phyloP scores from a whole-genome alignment of 495 filamentous ascomycete species.

The Jackrogersella multiformis region DNA sequence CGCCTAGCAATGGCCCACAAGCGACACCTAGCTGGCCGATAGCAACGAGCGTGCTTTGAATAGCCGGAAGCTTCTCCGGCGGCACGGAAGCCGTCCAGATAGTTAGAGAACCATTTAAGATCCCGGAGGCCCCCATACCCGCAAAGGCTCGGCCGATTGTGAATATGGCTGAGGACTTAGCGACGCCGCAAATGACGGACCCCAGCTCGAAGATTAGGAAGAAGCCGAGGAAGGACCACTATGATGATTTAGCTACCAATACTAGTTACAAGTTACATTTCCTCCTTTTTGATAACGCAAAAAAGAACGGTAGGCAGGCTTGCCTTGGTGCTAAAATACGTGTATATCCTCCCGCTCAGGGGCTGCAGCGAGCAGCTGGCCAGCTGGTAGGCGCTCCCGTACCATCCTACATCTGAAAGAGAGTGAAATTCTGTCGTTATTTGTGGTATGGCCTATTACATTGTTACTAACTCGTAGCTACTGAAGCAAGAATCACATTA shows the following conservation, averaged over 20 bases:
- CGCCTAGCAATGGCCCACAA: slow-evolving; percentile 24
- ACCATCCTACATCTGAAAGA: slow-evolving; percentile 63
- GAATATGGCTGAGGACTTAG: not conserved
- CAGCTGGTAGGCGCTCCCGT: slow-evolving; percentile 52
- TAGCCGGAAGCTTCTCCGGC: not conserved
- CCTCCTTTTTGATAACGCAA: not conserved
- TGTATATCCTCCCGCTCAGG: slow-evolving; percentile 58
- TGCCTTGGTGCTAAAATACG: slow-evolving; percentile 52
- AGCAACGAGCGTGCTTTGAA: not conserved
- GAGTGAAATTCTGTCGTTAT: slow-evolving; percentile 60
- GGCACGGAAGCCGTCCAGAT: slow-evolving; percentile 5
- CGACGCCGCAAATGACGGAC: slow-evolving; percentile 1
- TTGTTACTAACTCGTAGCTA: not conserved
- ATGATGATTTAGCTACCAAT: not conserved
- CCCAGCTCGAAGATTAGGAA: slow-evolving; percentile 1
- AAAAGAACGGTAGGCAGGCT: not conserved
- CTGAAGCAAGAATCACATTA: not conserved
- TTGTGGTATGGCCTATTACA: slow-evolving; percentile 47
- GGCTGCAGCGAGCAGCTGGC: slow-evolving; percentile 58
- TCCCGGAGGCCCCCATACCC: not conserved
- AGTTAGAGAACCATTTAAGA: not conserved
- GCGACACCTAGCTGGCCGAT: slow-evolving; percentile 1
- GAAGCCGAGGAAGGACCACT: slow-evolving; percentile 2
- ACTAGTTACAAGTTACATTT: not conserved
- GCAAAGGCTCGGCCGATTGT: slow-evolving; percentile 1